These are phyloP conservation scores for Beauveria sp. DNA, from an alignment of 2,329 filamentous ascomycete genomes.

Conservation along the genomic window DNA sequence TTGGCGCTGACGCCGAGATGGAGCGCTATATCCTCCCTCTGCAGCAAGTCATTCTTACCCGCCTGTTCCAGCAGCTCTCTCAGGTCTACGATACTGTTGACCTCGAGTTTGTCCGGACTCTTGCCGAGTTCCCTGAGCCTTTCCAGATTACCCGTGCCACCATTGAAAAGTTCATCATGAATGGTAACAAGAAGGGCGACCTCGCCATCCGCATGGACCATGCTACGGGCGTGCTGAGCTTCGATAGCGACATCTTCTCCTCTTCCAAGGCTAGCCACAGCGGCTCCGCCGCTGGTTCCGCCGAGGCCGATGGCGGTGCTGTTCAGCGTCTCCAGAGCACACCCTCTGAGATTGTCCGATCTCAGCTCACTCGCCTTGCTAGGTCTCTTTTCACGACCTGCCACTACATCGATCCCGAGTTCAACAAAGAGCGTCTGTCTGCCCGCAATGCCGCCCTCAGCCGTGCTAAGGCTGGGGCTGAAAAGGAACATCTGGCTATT, in stretches of 20 bases:
- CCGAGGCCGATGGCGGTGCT: conserved; percentile 74
- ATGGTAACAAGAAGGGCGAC: conserved; percentile 99
- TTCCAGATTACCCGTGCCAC: conserved; percentile 87
- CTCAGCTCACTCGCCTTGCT: conserved; percentile 84
- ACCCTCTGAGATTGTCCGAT: conserved; percentile 92
- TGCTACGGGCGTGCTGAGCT: conserved; percentile 88
- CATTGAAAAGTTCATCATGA: conserved; percentile 99
- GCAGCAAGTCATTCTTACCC: conserved; percentile 96
- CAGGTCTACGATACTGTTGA: conserved; percentile 99
- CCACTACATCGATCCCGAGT: conserved; percentile 88
- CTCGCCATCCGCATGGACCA: conserved; percentile 94
- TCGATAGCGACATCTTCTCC: conserved; percentile 97
- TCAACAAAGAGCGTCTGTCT: conserved; percentile 73
- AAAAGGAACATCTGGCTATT: conserved; percentile 81
- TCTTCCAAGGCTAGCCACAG: conserved; percentile 87
- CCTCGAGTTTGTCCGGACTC: conserved; percentile 82
- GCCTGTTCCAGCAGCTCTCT: conserved; percentile 96
- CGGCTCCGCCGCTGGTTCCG: conserved; percentile 76
- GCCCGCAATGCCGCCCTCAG: conserved; percentile 73
- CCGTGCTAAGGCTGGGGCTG: conserved; percentile 79
- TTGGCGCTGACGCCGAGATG: conserved; percentile 91
- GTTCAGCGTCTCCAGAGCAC: conserved; percentile 97
- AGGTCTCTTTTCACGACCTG: conserved; percentile 89
- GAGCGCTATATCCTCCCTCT: conserved; percentile 92
- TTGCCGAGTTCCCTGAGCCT: conserved; percentile 92